Evolutionary conservation across 441 rosid species (phyloP).

Genomic region (Populus hybrid): DNA sequence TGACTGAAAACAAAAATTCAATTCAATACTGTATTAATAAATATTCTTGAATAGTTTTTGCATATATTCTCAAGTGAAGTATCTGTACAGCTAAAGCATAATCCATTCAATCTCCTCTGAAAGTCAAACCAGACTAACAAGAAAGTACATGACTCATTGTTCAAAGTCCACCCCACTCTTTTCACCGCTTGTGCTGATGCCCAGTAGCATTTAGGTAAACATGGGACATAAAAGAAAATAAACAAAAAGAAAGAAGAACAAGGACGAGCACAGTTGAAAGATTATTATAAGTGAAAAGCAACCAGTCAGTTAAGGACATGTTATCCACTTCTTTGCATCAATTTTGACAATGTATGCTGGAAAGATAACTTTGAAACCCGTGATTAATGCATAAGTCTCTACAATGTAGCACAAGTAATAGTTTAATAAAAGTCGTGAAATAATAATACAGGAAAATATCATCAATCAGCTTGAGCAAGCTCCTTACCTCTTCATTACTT

Average conservation of each 20-base stretch:
- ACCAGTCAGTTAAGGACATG: background rate
- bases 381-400: background rate
- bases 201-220: background rate
- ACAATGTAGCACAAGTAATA: background rate
- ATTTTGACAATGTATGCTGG: background rate
- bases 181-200: background rate
- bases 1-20: slow-evolving; percentile 52
- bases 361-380: background rate
- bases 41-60: background rate
- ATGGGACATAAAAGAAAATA: background rate
- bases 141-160: background rate
- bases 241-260: background rate
- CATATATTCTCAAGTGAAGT: background rate
- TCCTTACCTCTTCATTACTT: slow-evolving; percentile 65
- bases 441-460: background rate
- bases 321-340: background rate
- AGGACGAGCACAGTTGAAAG: background rate
- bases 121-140: background rate
- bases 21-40: slow-evolving; percentile 5
- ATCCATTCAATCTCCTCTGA: background rate
- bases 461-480: background rate
- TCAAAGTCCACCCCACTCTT: background rate
- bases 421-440: background rate
- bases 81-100: background rate
- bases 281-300: background rate